Conservation (phyloP, 176 grass and related monocot genomes). For the Oryza brachyantha region DNA sequence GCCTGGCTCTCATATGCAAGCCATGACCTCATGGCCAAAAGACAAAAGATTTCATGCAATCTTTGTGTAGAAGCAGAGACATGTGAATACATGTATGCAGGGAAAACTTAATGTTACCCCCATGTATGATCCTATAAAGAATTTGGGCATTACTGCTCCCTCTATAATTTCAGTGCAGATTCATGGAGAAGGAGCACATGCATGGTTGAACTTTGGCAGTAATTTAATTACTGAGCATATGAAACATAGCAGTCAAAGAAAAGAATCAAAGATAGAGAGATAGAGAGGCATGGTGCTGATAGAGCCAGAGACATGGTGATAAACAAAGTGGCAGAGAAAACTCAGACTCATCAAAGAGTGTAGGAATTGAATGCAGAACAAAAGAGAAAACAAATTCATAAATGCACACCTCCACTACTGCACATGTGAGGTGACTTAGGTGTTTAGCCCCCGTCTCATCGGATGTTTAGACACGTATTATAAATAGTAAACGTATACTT, state of each 20-base stretch:
- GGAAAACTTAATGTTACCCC: background rate
- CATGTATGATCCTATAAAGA: background rate
- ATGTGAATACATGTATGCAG: slow-evolving; percentile 15
- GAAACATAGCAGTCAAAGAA: slow-evolving; percentile 9
- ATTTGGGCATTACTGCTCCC: background rate
- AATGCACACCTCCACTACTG: slow-evolving; percentile 40
- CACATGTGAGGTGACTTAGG: slow-evolving; percentile 49
- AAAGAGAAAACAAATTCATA: slow-evolving; percentile 41
- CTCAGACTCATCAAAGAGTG: slow-evolving; percentile 19
- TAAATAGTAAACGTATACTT: too few relatives aligned
- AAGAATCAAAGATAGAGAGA: too few relatives aligned
- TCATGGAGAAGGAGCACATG: slow-evolving; percentile 33
- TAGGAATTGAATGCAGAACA: slow-evolving; percentile 46
- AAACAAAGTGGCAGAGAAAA: slow-evolving; percentile 36
- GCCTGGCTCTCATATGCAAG: background rate
- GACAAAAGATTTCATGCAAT: slow-evolving; percentile 4
- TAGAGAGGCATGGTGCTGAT: background rate
- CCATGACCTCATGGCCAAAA: slow-evolving; percentile 48
- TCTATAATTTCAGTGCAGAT: slow-evolving; percentile 25
- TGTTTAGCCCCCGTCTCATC: too few relatives aligned
- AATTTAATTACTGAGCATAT: slow-evolving; percentile 7
- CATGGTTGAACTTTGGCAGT: slow-evolving; percentile 16
- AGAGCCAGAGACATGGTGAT: background rate
- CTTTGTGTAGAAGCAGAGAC: slow-evolving; percentile 15
- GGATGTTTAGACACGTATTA: too few relatives aligned